Base-by-base conservation (phyloP, 495 filamentous ascomycete species). In the Hyphodiscus hymeniophilus region DNA sequence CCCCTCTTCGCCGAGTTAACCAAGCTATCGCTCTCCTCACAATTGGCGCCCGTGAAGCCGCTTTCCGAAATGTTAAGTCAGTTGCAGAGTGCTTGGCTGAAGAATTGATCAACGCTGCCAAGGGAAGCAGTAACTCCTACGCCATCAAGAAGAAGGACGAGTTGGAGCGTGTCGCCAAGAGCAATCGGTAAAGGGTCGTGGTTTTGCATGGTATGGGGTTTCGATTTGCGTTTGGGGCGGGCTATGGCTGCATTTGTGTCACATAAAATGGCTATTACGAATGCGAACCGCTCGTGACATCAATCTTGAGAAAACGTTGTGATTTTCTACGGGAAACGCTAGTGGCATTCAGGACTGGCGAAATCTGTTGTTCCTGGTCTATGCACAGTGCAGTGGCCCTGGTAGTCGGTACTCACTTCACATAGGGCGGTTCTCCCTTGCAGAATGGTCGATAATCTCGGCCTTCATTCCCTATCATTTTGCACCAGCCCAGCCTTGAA, bases 91-190 rank as follows among this genome's bases (percentile, higher is more conserved):
- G 92, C 76, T 75, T 98, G 63, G 90, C 92, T 68, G 92, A 99
- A 74, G 92, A 99, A 80, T 81, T 99, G 66, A 96, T 99, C 82
- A 99, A 99, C 79, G 94, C 94, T 65, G 92, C 94, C 67, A 99
- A 99, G 86, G 92, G 92, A 59, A 90, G 85, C 82, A 91, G 85
- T 73, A 99, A 99, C 87, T 94, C 87, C 55, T 99, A 97, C 67
- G 92, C 92, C 55, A 99, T 99, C 80, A 99, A 99, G 87, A 99
- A 99, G 88, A 99, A 99, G 89, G 92, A 99, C 71, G 94, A 99
- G 84, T 71, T 99, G 74, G 92, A 98, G 84, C 92, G 92, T 85
- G 92, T 98, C 67, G 92, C 92, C 72, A 98, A 98, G 88, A 87
- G 80, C 76, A 98, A 98, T 82, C 87, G 92, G 84, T 98, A 97